phyloP scores from a whole-genome alignment of 2,329 filamentous ascomycete species.

The Clonostachys solani region DNA sequence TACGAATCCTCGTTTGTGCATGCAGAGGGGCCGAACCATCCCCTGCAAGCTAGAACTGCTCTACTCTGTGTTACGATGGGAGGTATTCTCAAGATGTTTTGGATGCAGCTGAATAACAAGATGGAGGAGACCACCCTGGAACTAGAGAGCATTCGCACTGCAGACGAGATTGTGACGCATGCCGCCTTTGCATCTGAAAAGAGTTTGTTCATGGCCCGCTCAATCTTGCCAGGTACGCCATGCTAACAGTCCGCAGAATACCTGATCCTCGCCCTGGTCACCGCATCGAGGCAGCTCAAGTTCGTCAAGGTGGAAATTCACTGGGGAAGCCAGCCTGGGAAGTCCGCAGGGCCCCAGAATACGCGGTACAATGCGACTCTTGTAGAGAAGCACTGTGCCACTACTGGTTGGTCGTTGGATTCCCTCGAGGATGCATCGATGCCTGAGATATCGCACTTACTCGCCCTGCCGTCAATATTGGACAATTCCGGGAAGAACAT shows the following conservation, averaged over 20 bases:
- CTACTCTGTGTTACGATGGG: conserved; percentile 73
- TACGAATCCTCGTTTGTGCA: conserved; percentile 65
- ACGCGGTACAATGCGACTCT: conserved; percentile 47
- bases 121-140: conserved; percentile 72
- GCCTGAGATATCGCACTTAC: conserved; percentile 67
- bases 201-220: conserved; percentile 38
- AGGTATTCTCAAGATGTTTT: conserved; percentile 72
- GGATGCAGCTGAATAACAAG: conserved; percentile 67
- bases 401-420: conserved; percentile 53
- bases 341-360: conserved; percentile 40
- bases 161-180: conserved; percentile 76
- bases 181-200: conserved; percentile 72
- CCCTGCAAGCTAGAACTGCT: conserved; percentile 65
- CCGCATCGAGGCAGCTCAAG: conserved; percentile 66
- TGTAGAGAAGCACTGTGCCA: conserved; percentile 50
- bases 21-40: conserved; percentile 69
- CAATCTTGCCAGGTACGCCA: neutral
- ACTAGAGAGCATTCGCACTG: conserved; percentile 66
- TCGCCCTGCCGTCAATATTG: conserved; percentile 64
- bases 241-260: conserved; percentile 31
- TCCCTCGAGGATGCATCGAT: conserved; percentile 43
- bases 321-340: conserved; percentile 62
- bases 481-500: conserved; percentile 54
- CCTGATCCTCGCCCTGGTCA: conserved; percentile 63
- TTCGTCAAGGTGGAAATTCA: conserved; percentile 69